These are phyloP conservation scores for Colletotrichum sp. DNA, from an alignment of 2,329 filamentous ascomycete genomes.

Conservation along the genomic window DNA sequence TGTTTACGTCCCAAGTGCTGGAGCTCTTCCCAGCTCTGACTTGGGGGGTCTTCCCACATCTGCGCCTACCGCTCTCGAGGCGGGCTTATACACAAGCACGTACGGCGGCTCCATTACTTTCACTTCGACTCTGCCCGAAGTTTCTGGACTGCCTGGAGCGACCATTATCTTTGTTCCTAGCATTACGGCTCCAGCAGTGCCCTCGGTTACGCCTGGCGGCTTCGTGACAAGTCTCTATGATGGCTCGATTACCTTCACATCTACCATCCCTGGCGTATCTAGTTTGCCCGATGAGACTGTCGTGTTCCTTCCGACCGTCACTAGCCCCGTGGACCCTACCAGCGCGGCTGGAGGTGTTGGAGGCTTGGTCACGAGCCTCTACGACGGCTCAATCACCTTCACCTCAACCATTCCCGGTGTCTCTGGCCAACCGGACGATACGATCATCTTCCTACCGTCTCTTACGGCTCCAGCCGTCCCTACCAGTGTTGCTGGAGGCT, in stretches of 20 bases:
- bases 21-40: background rate
- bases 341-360: background rate
- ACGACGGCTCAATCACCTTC: background rate
- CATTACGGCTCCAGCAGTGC: background rate
- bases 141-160: background rate
- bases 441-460: background rate
- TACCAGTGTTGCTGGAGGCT: background rate
- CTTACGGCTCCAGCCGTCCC: background rate
- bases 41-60: background rate
- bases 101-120: background rate
- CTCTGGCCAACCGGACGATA: background rate
- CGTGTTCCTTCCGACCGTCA: background rate
- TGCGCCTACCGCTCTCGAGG: background rate
- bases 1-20: background rate
- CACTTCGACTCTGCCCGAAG: background rate
- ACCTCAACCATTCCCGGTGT: background rate
- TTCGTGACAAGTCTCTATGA: constrained; percentile 8
- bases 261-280: background rate
- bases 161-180: background rate
- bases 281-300: background rate
- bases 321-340: background rate
- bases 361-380: background rate
- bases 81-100: background rate
- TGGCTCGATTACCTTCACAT: constrained; percentile 1
- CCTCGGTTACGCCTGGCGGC: background rate